Conservation (phyloP, 495 filamentous ascomycete genomes). For the Aspergillus ostianus region DNA sequence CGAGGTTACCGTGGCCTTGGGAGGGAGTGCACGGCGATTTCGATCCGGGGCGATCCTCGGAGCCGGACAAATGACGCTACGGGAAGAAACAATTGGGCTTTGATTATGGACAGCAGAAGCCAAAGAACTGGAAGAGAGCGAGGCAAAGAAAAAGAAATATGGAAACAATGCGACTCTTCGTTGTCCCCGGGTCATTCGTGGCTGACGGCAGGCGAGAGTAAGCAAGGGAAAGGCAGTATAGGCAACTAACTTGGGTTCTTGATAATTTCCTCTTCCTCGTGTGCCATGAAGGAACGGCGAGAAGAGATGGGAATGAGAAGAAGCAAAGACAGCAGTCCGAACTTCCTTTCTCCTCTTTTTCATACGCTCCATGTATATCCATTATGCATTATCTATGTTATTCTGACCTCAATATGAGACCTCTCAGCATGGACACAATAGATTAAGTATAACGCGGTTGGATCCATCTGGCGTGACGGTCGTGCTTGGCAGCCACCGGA, state of each 20-base stretch:
- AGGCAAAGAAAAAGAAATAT: neutral
- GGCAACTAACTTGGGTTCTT: neutral
- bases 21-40: neutral
- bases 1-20: neutral
- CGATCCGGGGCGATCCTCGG: neutral
- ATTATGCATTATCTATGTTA: no score
- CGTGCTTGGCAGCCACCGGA: neutral
- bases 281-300: no score
- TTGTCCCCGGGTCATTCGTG: neutral
- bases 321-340: neutral
- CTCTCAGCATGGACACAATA: no score
- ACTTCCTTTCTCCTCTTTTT: constrained; percentile 9
- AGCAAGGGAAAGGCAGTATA: neutral
- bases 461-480: no score
- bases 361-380: neutral
- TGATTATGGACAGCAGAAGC: neutral
- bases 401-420: no score
- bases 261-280: neutral
- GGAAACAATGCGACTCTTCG: neutral
- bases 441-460: no score
- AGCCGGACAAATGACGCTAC: neutral
- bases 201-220: neutral
- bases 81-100: neutral
- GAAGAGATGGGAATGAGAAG: no score
- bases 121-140: neutral